phyloP scores from a whole-genome alignment of 1,284 basidiomycete species.

The Agaricales sp. region DNA sequence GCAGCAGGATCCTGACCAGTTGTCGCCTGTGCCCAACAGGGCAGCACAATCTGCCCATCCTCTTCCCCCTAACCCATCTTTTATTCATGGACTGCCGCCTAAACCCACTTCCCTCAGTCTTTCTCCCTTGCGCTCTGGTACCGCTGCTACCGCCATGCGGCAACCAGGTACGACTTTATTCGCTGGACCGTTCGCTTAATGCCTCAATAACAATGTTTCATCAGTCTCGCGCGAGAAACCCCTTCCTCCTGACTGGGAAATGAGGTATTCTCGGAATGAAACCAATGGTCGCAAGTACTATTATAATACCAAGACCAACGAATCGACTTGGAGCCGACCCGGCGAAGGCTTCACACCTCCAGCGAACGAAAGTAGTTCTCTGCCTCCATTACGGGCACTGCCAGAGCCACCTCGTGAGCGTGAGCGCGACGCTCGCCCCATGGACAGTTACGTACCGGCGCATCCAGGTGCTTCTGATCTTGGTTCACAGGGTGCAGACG shows the following conservation, averaged over 20 bases:
- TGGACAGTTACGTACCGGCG: not conserved
- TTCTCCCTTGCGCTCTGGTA: constrained; percentile 44
- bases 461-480: too few species aligned
- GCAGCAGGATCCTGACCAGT: constrained; percentile 15
- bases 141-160: constrained; percentile 44
- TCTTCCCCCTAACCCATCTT: constrained; percentile 18
- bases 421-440: not conserved
- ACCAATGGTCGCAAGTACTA: constrained; percentile 39
- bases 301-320: constrained; percentile 46
- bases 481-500: too few species aligned
- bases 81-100: constrained; percentile 60
- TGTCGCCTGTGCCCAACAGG: not conserved
- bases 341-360: not conserved
- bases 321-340: constrained; percentile 52
- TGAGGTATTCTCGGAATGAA: constrained; percentile 36
- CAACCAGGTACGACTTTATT: constrained; percentile 40
- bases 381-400: not conserved
- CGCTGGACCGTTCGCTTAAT: constrained; percentile 9
- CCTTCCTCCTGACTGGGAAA: constrained; percentile 55
- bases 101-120: constrained; percentile 51
- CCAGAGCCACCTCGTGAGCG: not conserved
- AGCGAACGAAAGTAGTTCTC: not conserved
- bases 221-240: constrained; percentile 17
- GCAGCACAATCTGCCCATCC: constrained; percentile 16
- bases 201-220: constrained; percentile 5